Base-by-base conservation (phyloP, 2,329 filamentous ascomycete genomes). In the Graphilbum sp. region DNA sequence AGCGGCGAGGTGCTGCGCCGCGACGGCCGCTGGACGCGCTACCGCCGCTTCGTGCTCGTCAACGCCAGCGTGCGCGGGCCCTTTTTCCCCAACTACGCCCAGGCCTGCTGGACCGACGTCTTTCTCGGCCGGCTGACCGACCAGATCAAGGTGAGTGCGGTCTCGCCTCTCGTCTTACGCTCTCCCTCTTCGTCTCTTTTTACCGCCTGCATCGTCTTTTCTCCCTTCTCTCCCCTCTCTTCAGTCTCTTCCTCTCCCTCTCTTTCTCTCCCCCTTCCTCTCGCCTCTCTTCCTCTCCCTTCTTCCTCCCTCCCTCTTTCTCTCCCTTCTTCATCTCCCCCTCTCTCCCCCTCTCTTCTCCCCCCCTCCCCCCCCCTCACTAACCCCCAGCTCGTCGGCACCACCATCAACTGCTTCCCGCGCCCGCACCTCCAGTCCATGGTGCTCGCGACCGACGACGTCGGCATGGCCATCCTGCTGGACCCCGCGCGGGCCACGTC, bases 391-490 rank as follows among this genome's bases (percentile, higher is more conserved):
- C 49, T 60, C 19, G 53, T 60, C 9, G 58, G 58, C 11, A 55
- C 57, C 47, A 54, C 55, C 1, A 48, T 48, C 23, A 59, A 53
- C 45, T 60, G 57, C 49, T 40, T 43, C 9, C 56, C 56, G 6
- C 40, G 43, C 8, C 51, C 51, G 32, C 56, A 59, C 42, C 44
- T 59, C 3, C 55, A 60, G 43, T 54, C 55, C 31, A 58, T 56
- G 52, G 50, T 60, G 36, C 54, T 50, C 46, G 55, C 57, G 10
- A 61, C 58, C 8, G 57, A 61, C 48, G 36, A 43, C 13, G 43
- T 52, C n/a, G 59, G 58, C 45, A 57, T 61, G 41, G 44, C 46
- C 9, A 35, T 57, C 20, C 46, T 61, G 2, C 50, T 61, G 24
- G 46, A 57, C 44, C 51, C 51, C 5, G 46, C 47, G 0, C 40